Evolutionary conservation across 73 alveolate genomes (phyloP).

Genomic region (Durusdinium trenchii): DNA sequence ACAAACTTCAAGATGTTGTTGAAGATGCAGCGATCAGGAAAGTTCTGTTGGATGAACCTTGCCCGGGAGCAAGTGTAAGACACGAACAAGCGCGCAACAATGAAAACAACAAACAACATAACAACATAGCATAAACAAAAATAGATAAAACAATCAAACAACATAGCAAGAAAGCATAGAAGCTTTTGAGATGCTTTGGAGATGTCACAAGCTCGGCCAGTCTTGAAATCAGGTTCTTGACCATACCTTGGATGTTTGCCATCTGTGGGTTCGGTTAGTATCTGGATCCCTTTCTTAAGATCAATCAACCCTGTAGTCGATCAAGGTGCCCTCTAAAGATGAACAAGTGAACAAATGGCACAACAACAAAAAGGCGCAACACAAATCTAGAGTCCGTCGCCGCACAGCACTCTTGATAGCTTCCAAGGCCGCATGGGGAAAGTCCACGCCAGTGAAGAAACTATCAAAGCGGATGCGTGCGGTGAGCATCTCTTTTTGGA

Average conservation of each 20-base stretch:
- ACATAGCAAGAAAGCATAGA: background rate
- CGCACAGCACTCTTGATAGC: background rate
- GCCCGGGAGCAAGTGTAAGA: too few species aligned
- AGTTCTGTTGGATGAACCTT: background rate
- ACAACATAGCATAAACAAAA: too few species aligned
- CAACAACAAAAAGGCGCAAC: background rate
- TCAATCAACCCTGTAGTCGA: background rate
- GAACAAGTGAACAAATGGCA: too few species aligned
- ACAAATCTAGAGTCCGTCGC: background rate
- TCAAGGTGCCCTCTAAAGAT: too few species aligned
- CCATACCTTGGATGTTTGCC: background rate
- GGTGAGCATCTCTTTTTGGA: background rate
- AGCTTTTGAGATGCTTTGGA: background rate
- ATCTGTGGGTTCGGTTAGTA: background rate
- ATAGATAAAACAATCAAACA: too few species aligned
- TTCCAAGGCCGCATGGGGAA: conserved; percentile 7
- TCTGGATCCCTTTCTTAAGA: background rate
- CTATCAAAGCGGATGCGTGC: conserved; percentile 23
- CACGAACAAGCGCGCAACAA: too few species aligned
- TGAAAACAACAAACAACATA: too few species aligned
- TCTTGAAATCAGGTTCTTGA: background rate
- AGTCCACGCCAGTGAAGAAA: conserved; percentile 8
- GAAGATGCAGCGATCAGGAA: conserved; percentile 1
- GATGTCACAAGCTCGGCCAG: conserved; percentile 34
- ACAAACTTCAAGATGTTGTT: background rate